Evolutionary conservation across 192 early-diverging fungal genomes (phyloP).

Genomic region (Rhizophagus clarus): DNA sequence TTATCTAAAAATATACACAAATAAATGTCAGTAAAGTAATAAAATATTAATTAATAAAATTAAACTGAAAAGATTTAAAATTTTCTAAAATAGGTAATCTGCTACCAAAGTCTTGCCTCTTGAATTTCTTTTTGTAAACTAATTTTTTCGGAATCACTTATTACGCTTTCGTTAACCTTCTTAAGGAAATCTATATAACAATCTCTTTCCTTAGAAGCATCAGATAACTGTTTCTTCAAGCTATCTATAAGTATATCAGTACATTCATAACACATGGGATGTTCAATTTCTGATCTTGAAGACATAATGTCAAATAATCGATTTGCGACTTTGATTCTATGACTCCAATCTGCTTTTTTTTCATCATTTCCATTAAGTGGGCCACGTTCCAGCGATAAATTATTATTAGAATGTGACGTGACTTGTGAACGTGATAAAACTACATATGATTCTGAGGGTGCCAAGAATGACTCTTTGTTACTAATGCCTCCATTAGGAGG

Average conservation of each 20-base stretch:
- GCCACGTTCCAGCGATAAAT: neutral
- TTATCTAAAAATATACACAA: slow-evolving; percentile 30
- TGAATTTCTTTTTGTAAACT: slow-evolving; percentile 57
- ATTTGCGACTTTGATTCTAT: slow-evolving; percentile 63
- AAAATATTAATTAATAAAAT: neutral
- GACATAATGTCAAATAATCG: slow-evolving; percentile 81
- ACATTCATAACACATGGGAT: slow-evolving; percentile 92
- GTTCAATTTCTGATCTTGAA: slow-evolving; percentile 69
- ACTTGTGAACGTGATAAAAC: slow-evolving; percentile 59
- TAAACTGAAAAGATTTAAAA: slow-evolving; percentile 19
- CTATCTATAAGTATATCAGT: slow-evolving; percentile 74
- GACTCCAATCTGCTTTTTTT: slow-evolving; percentile 38
- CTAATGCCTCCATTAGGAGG: neutral
- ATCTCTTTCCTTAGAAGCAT: slow-evolving; percentile 73
- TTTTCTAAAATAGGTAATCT: slow-evolving; percentile 26
- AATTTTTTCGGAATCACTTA: slow-evolving; percentile 51
- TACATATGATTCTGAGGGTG: slow-evolving; percentile 62
- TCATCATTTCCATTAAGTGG: slow-evolving; percentile 24
- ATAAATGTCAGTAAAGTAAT: neutral
- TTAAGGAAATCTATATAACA: slow-evolving; percentile 75
- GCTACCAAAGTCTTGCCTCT: slow-evolving; percentile 45
- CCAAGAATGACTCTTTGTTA: slow-evolving; percentile 26
- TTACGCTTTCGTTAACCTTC: slow-evolving; percentile 55
- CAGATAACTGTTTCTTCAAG: slow-evolving; percentile 69
- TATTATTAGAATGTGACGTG: slow-evolving; percentile 22